phyloP scores from a whole-genome alignment of 768 basidiomycete genomes.

The Lactarius sp. region DNA sequence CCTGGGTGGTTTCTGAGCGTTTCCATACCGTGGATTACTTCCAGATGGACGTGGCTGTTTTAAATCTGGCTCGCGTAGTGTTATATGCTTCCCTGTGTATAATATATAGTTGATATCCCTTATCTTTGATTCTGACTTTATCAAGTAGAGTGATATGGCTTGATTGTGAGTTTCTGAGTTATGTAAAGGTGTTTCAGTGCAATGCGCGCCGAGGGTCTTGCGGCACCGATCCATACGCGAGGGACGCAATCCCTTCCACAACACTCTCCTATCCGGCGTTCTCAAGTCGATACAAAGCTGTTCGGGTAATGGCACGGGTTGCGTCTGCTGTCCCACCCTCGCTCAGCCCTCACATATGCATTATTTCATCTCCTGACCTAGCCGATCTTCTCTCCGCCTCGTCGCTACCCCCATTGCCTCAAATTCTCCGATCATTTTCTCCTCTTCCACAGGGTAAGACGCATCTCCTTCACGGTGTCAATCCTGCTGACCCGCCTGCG shows the following conservation, averaged over 20 bases:
- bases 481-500: slow-evolving; percentile 6
- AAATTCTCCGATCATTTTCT: slow-evolving; percentile 80
- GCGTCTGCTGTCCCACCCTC: slow-evolving; percentile 61
- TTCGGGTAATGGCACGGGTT: slow-evolving; percentile 31
- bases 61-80: neutral
- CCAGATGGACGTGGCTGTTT: neutral
- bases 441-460: slow-evolving; percentile 70
- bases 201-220: neutral
- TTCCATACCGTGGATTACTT: neutral
- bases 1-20: slow-evolving; percentile 8
- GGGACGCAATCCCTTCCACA: neutral
- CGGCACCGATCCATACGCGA: neutral
- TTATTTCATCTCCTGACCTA: slow-evolving; percentile 68
- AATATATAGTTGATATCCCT: neutral
- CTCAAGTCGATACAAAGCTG: neutral
- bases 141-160: no score
- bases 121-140: neutral
- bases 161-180: neutral
- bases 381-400: slow-evolving; percentile 50
- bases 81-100: neutral
- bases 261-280: neutral
- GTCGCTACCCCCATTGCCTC: slow-evolving; percentile 62
- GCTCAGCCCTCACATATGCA: slow-evolving; percentile 76
- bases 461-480: slow-evolving; percentile 2
- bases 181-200: neutral